These are phyloP conservation scores for Carex scoparia DNA, from an alignment of 176 grass and related monocot genomes.

Conservation along the genomic window DNA sequence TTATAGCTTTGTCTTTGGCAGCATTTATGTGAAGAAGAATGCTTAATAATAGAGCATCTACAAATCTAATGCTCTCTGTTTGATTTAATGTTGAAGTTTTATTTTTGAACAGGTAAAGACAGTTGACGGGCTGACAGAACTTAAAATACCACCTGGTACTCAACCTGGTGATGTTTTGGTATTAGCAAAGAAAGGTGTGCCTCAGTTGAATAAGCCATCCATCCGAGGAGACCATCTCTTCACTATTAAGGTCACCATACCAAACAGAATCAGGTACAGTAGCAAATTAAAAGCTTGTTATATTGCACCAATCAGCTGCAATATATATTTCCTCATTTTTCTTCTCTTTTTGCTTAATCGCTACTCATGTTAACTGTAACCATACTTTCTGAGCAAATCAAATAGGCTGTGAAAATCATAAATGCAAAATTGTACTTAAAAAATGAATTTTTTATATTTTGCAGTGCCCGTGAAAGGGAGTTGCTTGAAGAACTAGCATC, in stretches of 20 bases:
- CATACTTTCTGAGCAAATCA: not conserved
- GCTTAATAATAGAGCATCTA: not conserved
- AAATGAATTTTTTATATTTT: slow-evolving; percentile 17
- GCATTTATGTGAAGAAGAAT: no score
- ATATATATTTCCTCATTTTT: not conserved
- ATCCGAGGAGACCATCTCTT: slow-evolving; percentile 94
- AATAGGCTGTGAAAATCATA: not conserved
- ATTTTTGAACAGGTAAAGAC: slow-evolving; percentile 66
- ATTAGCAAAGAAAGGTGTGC: slow-evolving; percentile 86
- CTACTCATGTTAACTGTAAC: not conserved
- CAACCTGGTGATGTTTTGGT: slow-evolving; percentile 89
- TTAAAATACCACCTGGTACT: slow-evolving; percentile 91
- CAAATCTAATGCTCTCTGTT: not conserved
- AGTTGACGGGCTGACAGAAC: slow-evolving; percentile 66
- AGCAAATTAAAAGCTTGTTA: slow-evolving; percentile 4
- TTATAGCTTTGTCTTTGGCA: no score
- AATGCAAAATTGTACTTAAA: not conserved
- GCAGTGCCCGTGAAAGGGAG: slow-evolving; percentile 63
- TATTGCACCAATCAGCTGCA: not conserved
- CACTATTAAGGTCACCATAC: slow-evolving; percentile 82
- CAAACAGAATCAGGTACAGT: slow-evolving; percentile 81
- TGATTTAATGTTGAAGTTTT: slow-evolving; percentile 17
- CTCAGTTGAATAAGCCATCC: slow-evolving; percentile 81
- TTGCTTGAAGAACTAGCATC: slow-evolving; percentile 90
- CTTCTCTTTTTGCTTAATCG: not conserved